These are phyloP conservation scores for Urostyla sp. DNA, from an alignment of 73 alveolate genomes.

Conservation along the genomic window DNA sequence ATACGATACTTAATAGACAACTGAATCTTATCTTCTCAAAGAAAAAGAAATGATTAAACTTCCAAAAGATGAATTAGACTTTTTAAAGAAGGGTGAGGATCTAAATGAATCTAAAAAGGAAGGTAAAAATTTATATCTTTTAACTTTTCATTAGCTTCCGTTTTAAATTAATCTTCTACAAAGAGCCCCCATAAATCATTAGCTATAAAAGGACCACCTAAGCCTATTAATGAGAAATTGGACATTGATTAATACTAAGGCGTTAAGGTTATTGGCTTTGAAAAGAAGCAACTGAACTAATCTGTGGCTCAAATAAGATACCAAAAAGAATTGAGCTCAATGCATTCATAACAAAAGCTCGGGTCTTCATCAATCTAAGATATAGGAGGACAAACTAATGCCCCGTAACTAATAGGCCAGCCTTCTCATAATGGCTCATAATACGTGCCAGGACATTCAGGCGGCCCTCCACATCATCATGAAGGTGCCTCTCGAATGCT, in stretches of 20 bases:
- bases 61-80: slow-evolving; percentile 62
- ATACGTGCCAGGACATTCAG: slow-evolving; percentile 33
- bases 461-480: neutral
- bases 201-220: slow-evolving; percentile 74
- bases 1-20: slow-evolving; percentile 55
- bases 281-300: slow-evolving; percentile 61
- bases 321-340: slow-evolving; percentile 61
- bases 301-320: slow-evolving; percentile 75
- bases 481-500: slow-evolving; percentile 61
- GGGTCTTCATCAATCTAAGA: slow-evolving; percentile 40
- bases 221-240: slow-evolving; percentile 58
- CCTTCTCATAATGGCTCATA: slow-evolving; percentile 16
- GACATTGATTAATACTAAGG: slow-evolving; percentile 71
- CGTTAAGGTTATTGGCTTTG: slow-evolving; percentile 69
- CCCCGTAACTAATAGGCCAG: neutral
- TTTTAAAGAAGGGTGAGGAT: slow-evolving; percentile 51
- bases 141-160: neutral
- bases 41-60: slow-evolving; percentile 66
- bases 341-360: slow-evolving; percentile 59
- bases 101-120: slow-evolving; percentile 17
- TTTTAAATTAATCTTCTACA: slow-evolving; percentile 52
- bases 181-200: slow-evolving; percentile 67
- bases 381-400: slow-evolving; percentile 18
- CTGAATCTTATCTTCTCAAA: slow-evolving; percentile 55
- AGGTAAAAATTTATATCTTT: neutral